Percentiles rank a stretch among this genome's conserved stretches.
Evolutionary conservation across 805 yeast genomes (phyloP).

Genomic region (Cyberlindnera bimundalis): DNA sequence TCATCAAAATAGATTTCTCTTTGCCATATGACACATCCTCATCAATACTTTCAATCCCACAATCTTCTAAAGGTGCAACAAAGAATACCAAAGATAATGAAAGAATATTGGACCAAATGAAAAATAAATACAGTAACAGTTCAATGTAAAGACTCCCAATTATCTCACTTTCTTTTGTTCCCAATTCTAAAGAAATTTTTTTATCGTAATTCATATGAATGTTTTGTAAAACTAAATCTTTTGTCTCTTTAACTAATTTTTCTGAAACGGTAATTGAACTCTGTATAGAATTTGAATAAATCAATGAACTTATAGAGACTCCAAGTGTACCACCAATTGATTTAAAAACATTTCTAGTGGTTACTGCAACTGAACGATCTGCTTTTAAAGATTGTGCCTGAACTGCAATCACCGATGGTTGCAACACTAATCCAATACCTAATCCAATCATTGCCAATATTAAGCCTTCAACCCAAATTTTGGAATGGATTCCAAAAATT

Average conservation of each 20-base stretch:
- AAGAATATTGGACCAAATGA: slow-evolving; percentile 9
- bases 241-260: slow-evolving; percentile 6
- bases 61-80: slow-evolving; percentile 6
- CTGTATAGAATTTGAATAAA: slow-evolving; percentile 10
- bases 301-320: slow-evolving; percentile 37
- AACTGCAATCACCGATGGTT: slow-evolving; percentile 39
- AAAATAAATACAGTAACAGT: slow-evolving; percentile 12
- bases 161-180: slow-evolving; percentile 2
- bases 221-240: slow-evolving; percentile 10
- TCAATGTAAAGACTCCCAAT: slow-evolving; percentile 5
- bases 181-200: slow-evolving; percentile 1
- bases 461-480: slow-evolving; percentile 32
- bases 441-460: slow-evolving; percentile 36
- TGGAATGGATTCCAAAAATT: slow-evolving; percentile 29
- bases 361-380: slow-evolving; percentile 56
- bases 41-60: slow-evolving; percentile 8
- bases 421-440: slow-evolving; percentile 38
- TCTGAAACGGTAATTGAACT: slow-evolving; percentile 1
- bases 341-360: slow-evolving; percentile 52
- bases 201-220: slow-evolving; percentile 7
- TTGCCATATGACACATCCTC: slow-evolving; percentile 1
- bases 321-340: slow-evolving; percentile 62
- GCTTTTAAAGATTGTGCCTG: slow-evolving; percentile 49
- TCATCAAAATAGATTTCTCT: too few species aligned
- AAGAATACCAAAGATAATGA: slow-evolving; percentile 7